Conservation (phyloP, 257 asterid species). For the Plectranthus barbatus region DNA sequence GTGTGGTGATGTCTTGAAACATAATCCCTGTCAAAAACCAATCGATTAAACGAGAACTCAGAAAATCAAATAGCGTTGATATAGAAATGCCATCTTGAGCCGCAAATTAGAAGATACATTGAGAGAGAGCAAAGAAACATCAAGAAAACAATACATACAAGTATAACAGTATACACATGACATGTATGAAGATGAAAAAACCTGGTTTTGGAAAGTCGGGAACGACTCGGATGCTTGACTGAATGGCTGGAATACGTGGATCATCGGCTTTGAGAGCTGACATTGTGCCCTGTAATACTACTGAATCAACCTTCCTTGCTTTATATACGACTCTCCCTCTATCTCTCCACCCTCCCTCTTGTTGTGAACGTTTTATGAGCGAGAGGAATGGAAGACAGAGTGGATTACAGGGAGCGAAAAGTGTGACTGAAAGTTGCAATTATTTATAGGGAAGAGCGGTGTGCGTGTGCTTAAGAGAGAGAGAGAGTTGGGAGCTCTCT, state of each 20-base stretch:
- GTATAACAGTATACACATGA: not conserved
- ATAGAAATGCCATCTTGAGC: constrained; percentile 1
- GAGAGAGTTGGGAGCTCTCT: not conserved
- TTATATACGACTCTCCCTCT: not conserved
- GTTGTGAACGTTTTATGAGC: not conserved
- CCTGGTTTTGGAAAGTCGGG: constrained; percentile 81
- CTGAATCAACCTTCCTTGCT: not conserved
- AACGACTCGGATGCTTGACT: constrained; percentile 71
- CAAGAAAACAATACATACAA: not conserved
- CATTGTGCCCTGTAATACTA: constrained; percentile 26
- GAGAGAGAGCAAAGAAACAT: no score
- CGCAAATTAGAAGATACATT: not conserved
- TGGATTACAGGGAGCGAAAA: not conserved
- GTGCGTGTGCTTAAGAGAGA: not conserved
- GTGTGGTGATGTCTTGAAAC: constrained; percentile 85
- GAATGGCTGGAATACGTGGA: constrained; percentile 67
- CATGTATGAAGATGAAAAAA: not conserved
- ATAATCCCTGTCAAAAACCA: constrained; percentile 48
- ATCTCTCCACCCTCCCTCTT: not conserved
- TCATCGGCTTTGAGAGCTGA: constrained; percentile 50
- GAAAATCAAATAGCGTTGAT: not conserved
- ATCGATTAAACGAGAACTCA: not conserved
- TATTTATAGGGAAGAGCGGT: constrained; percentile 11
- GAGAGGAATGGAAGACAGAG: not conserved
- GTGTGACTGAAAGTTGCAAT: not conserved